Base-by-base conservation (phyloP, 768 basidiomycete genomes). In the Trametes elegans region DNA sequence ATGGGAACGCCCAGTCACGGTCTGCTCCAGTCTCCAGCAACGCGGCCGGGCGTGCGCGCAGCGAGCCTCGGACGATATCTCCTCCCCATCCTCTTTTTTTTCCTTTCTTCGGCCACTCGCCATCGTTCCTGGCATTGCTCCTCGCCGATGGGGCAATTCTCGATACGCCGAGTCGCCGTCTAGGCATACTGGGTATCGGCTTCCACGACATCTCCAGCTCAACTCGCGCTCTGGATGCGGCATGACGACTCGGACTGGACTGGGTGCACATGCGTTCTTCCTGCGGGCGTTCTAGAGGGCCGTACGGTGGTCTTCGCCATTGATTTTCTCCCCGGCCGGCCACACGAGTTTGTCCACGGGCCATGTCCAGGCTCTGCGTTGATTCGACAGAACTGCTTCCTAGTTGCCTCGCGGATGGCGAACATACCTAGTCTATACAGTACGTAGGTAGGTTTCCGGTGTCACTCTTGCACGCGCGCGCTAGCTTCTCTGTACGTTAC, bases 1-100 rank as follows among this genome's bases (percentile, higher is more conserved):
- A 51, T 42, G 7, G 24, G 26, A 53, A 28, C 51, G 42, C 51
- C 32, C 42, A 41, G 49, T 42, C 39, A 44, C 28, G 51, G 51
- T 13, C 45, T 18, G 49, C 34, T 18, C 49, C 38, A 32, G 51
- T 23, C n/a, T n/a, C n/a, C 49, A 31, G 35, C 31, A 24, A 18
- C 32, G 48, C 27, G 23, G 18, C 32, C 18, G 24, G 5, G 19
- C 3, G 14, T 8, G 28, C 18, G 11, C 35, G 16, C 7, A 27
- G 31, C 18, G 29, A 19, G 18, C 38, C 34, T 35, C 42, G 29
- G 40, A 35, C 41, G 16, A 27, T 27, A n/a, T 40, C 7, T 29
- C 16, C 36, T 45, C 41, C 23, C 11, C 36, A 29, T 27, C 26
- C 24, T 38, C 48, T 23, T 16, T 28, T 31, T 21, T 24, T 7